These are phyloP conservation scores for Fusarium armeniacum DNA, from an alignment of 2,329 filamentous ascomycete species.

Conservation along the genomic window DNA sequence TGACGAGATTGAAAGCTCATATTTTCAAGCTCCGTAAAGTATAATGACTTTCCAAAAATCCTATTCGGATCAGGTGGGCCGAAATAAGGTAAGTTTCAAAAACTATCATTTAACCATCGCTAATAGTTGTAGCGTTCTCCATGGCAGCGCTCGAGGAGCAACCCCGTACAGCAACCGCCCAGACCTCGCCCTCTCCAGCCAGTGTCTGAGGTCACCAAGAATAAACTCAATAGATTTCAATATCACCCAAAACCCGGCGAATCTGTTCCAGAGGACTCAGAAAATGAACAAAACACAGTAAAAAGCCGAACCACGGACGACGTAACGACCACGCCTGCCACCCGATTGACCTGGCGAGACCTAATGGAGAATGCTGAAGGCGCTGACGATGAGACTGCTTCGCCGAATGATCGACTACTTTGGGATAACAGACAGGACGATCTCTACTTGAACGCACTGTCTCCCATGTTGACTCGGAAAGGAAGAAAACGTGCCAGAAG, in stretches of 20 bases:
- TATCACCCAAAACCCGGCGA: conserved; percentile 51
- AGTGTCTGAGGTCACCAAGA: conserved; percentile 71
- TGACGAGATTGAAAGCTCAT: conserved; percentile 29
- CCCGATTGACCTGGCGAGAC: conserved; percentile 70
- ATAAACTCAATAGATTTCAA: conserved; percentile 71
- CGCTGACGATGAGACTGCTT: conserved; percentile 63
- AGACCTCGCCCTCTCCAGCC: conserved; percentile 59
- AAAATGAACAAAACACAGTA: conserved; percentile 27
- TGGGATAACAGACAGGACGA: conserved; percentile 69
- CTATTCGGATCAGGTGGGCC: conserved; percentile 56
- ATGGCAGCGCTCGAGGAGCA: conserved; percentile 69
- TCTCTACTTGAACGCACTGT: conserved; percentile 59
- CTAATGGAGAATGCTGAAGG: conserved; percentile 63
- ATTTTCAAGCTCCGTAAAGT: conserved; percentile 38
- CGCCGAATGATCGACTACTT: conserved; percentile 72
- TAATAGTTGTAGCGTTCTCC: conserved; percentile 56
- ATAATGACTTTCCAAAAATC: conserved; percentile 60
- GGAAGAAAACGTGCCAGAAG: conserved; percentile 78
- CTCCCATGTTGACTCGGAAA: conserved; percentile 64
- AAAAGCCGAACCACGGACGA: conserved; percentile 42
- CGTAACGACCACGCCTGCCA: conserved; percentile 61
- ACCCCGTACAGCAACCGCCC: conserved; percentile 59
- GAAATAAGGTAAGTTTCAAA: conserved; percentile 52
- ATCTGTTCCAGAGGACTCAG: conserved; percentile 28
- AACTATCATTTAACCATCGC: conserved; percentile 9